A percentile compares a stretch with the other conserved stretches of the same genome.
Evolutionary conservation across 768 basidiomycete species (phyloP).

Genomic region (Gymnopilus dilepis): DNA sequence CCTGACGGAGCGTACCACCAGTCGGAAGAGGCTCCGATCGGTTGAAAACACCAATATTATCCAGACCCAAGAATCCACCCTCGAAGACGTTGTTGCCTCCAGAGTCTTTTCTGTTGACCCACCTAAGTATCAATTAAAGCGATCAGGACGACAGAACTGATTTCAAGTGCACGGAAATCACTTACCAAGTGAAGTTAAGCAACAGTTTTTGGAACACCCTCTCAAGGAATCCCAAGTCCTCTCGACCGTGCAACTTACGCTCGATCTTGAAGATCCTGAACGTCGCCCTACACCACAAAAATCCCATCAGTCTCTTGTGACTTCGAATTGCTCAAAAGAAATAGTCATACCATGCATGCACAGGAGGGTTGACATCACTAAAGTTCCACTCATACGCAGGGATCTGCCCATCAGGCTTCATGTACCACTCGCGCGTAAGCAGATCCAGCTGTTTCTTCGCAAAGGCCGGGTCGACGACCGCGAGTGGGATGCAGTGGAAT

Average conservation of each 20-base stretch:
- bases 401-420: conserved; percentile 98
- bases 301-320: conserved; percentile 3
- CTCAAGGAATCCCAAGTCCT: conserved; percentile 92
- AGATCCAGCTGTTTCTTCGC: conserved; percentile 98
- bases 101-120: conserved; percentile 98
- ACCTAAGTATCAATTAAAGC: conserved; percentile 51
- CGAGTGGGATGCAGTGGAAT: conserved; percentile 99
- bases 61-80: conserved; percentile 96
- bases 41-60: conserved; percentile 98
- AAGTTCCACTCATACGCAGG: conserved; percentile 99
- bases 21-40: conserved; percentile 96
- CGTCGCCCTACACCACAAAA: conserved; percentile 68
- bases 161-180: conserved; percentile 3
- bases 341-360: conserved; percentile 85
- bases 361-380: conserved; percentile 97
- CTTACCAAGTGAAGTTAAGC: conserved; percentile 94
- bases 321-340: not conserved
- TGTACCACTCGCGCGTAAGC: conserved; percentile 98
- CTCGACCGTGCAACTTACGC: conserved; percentile 89
- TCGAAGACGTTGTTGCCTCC: conserved; percentile 97
- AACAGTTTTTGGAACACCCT: conserved; percentile 98
- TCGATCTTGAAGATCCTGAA: conserved; percentile 99
- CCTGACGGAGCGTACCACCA: conserved; percentile 92
- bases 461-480: conserved; percentile 92
- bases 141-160: not conserved